These are phyloP conservation scores for Aspergillus egyptiacus DNA, from an alignment of 495 filamentous ascomycete genomes.

Conservation along the genomic window DNA sequence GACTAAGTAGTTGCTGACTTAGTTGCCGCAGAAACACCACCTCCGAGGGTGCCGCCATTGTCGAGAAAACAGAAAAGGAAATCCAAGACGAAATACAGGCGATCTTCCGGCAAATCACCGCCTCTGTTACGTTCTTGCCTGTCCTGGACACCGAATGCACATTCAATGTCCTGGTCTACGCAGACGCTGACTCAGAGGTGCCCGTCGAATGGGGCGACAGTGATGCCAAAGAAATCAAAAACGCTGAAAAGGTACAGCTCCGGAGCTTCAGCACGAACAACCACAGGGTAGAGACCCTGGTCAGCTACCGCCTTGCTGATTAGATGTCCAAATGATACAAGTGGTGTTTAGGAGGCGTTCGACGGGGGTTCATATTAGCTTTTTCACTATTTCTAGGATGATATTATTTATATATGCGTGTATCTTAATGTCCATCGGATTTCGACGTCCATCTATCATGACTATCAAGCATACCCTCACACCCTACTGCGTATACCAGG, in stretches of 20 bases:
- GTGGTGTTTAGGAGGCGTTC: too few relatives aligned
- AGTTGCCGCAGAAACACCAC: constrained; percentile 26
- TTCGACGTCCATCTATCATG: constrained; percentile 11
- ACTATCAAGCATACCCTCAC: constrained; percentile 13
- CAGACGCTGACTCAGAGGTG: constrained; percentile 92
- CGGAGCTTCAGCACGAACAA: constrained; percentile 92
- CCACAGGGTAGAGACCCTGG: constrained; percentile 88
- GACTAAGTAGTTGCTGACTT: too few relatives aligned
- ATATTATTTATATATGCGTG: too few relatives aligned
- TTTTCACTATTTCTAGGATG: not conserved
- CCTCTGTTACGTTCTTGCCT: constrained; percentile 92
- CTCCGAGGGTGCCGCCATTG: constrained; percentile 25
- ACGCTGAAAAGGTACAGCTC: constrained; percentile 91
- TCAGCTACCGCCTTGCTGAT: constrained; percentile 70
- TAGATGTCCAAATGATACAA: too few relatives aligned
- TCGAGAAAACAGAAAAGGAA: constrained; percentile 83
- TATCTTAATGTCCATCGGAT: not conserved
- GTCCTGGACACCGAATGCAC: constrained; percentile 91
- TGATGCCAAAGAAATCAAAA: constrained; percentile 94
- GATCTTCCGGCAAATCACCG: constrained; percentile 96
- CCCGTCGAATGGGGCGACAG: constrained; percentile 98
- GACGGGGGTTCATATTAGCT: not conserved
- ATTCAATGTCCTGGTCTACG: constrained; percentile 97
- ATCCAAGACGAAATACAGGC: constrained; percentile 93
- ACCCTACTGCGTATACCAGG: too few relatives aligned